Conservation (phyloP, 441 rosid genomes). For the Brassica balearica region DNA sequence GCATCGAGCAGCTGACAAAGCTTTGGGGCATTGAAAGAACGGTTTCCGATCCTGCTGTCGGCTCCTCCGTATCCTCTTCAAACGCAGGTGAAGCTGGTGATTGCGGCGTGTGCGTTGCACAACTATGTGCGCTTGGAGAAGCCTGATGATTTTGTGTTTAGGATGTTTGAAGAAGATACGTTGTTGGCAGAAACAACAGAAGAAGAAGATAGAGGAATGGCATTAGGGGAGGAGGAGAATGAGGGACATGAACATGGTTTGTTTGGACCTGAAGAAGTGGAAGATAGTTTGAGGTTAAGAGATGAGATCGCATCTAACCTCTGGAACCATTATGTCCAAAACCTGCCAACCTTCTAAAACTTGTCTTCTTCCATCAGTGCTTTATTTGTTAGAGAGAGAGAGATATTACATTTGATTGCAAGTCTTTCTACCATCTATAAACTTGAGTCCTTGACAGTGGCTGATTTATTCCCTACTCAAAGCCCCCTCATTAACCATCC, state of each 20-base stretch:
- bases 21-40: constrained; percentile 77
- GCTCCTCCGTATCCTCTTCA: constrained; percentile 94
- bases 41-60: constrained; percentile 79
- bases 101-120: constrained; percentile 88
- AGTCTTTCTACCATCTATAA: background rate
- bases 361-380: background rate
- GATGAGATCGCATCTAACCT: constrained; percentile 60
- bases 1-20: constrained; percentile 57
- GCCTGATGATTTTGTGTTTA: constrained; percentile 68
- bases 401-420: too few species aligned
- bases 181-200: constrained; percentile 47
- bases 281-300: constrained; percentile 56
- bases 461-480: too few species aligned
- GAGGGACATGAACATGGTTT: constrained; percentile 25
- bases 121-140: constrained; percentile 80
- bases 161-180: constrained; percentile 56
- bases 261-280: constrained; percentile 31
- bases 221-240: constrained; percentile 1
- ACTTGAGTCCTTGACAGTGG: too few species aligned
- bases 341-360: constrained; percentile 28
- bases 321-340: constrained; percentile 68
- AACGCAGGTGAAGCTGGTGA: constrained; percentile 84
- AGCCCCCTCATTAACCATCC: too few species aligned
- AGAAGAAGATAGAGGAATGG: constrained; percentile 29
- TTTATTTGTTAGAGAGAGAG: too few species aligned